phyloP scores from a whole-genome alignment of 2,329 filamentous ascomycete species.

The Trichoderma gracile region DNA sequence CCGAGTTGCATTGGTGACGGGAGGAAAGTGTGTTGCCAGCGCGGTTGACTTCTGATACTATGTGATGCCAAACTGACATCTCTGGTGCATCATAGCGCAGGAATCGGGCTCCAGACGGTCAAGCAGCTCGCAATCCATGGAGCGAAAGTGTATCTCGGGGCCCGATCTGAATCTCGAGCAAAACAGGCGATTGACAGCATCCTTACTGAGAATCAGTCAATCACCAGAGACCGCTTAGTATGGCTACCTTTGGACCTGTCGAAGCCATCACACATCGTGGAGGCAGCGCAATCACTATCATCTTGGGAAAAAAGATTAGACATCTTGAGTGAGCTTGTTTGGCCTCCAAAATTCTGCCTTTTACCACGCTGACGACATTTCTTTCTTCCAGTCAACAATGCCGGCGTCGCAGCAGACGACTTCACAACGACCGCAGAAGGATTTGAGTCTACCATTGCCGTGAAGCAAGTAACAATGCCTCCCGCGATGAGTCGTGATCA shows the following conservation, averaged over 20 bases:
- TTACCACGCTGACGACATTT: neutral
- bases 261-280: neutral
- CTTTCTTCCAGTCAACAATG: neutral
- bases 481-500: neutral
- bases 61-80: neutral
- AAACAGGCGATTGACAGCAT: neutral
- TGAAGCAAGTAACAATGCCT: neutral
- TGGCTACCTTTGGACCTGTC: slow-evolving; percentile 4
- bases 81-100: neutral
- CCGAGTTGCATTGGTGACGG: neutral
- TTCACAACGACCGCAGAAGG: neutral
- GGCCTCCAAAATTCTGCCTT: neutral
- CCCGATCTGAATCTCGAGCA: slow-evolving; percentile 10
- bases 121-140: slow-evolving; percentile 5
- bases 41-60: neutral
- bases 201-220: neutral
- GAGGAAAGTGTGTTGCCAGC: neutral
- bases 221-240: neutral
- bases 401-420: neutral
- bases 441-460: neutral
- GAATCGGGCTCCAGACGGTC: slow-evolving; percentile 1
- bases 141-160: slow-evolving; percentile 1
- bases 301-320: neutral
- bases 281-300: neutral
- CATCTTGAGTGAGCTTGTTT: neutral